Conservation (phyloP, 2,329 filamentous ascomycete genomes). For the Xylaria arbuscula region DNA sequence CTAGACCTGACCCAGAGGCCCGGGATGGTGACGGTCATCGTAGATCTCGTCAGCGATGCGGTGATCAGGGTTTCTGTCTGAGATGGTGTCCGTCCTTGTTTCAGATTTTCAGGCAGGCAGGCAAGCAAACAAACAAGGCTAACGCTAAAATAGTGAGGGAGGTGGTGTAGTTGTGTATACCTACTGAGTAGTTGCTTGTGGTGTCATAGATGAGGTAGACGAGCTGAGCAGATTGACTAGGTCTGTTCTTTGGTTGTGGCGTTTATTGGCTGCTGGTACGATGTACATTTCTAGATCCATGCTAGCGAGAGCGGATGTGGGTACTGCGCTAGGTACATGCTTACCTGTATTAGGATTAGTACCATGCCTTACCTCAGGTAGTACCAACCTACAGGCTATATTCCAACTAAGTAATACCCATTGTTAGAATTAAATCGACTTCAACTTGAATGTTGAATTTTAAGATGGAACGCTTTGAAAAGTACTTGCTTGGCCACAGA, state of each 20-base stretch:
- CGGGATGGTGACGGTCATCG: constrained; percentile 42
- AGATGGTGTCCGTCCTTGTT: constrained; percentile 28
- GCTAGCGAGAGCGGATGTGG: neutral
- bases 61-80: constrained; percentile 30
- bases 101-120: constrained; percentile 36
- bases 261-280: constrained; percentile 37
- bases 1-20: constrained; percentile 34
- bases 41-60: constrained; percentile 41
- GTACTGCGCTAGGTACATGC: constrained; percentile 15
- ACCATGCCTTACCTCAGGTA: too few species aligned
- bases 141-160: constrained; percentile 23
- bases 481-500: too few species aligned
- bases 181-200: neutral
- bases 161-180: neutral
- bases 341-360: neutral
- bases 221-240: neutral
- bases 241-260: neutral
- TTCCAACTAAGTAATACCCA: too few species aligned
- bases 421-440: too few species aligned
- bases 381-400: too few species aligned
- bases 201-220: neutral
- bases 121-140: constrained; percentile 19
- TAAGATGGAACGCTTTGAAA: too few species aligned
- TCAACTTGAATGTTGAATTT: too few species aligned
- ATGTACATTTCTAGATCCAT: too few species aligned